Evolutionary conservation across 768 basidiomycete genomes (phyloP), one percentile per base, ranked within the genome.

Genomic region (Rhizopogon salebrosus): DNA sequence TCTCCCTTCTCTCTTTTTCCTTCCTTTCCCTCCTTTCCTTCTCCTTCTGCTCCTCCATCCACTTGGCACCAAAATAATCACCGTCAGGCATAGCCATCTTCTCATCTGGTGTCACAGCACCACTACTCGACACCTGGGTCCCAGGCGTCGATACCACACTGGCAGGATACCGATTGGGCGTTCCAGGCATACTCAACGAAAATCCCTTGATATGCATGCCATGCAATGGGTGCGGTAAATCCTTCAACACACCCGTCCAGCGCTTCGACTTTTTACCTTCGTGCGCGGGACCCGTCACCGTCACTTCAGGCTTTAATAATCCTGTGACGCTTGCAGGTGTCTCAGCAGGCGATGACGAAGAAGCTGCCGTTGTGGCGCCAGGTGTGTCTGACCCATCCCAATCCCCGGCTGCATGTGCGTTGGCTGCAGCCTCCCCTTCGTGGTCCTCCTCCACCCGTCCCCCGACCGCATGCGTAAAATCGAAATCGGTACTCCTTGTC

Each of bases 11-110:
- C 54, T 68, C 61, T 51, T 54, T 66, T 65, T 75, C 75, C 63
- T 72, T 71, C 57, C 66, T 70, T 48, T 68, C 68, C 55, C 63
- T 68, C 62, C 68, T 77, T 62, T 75, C 77, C 49, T 66, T 67
- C 52, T 72, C 72, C 66, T 67, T 69, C 43, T 61, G 64, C 51
- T 59, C 61, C 8, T 65, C 64, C 40, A 62, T n/a, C 38, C 59
- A 60, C 46, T 69, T 67, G 7, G 56, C 56, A 31, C 70, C 66
- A 20, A 68, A 68, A 36, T 70, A 70, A 18, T 64, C 68, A 35
- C 49, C 24, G 48, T 61, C 65, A 24, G 52, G 49, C n/a, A 53
- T 56, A 24, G 52, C 51, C n/a, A 53, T 56, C 27, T 62, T 62
- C 9, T 57, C 57, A 34, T 41, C 26, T 35, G 62, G 64, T 4